Evolutionary conservation across 1,139 yeast species (phyloP), one percentile per base, ranked within the genome.

Genomic region (Candida pseudoviswanathii): DNA sequence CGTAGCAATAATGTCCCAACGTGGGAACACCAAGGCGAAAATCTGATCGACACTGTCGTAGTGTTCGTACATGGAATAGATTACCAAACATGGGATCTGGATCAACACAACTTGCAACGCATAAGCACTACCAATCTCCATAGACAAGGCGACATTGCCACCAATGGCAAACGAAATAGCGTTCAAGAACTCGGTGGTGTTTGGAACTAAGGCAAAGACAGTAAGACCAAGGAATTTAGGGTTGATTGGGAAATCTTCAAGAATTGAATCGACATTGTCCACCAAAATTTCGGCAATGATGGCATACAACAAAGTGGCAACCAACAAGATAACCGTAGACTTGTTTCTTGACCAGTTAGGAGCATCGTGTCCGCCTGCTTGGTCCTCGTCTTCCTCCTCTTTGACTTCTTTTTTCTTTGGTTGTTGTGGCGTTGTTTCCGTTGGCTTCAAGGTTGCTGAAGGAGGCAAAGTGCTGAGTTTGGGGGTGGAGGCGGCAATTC

Each of bases 51-150:
- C 76, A 43, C 66, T 64, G 22, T 60, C 57, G 54, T 62, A 64
- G 51, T 71, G 65, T 60, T 60, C 66, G 64, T 70, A 75, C 33
- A 89, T 80, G 1, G 97, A 87, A 62, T 82, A 91, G 11, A 92
- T 66, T 3, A 91, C 96, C 61, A 94, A 78, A 4, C 96, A 85
- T 0, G 99, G 99, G 44, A 94, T 89, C 66, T 94, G 99, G 55
- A 94, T 77, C 49, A 94, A 74, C 56, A 96, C 95, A n/a, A 94
- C 99, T 66, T 94, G 99, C 53, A 94, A 75, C 0, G 97, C 99
- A 65, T 94, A 94, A 0, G 99, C 99, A 57, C 96, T 86, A 55
- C 99, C 99, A 66, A 94, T 94, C 66, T 94, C 99, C 97, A 94
- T 89, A 1, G 95, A 87, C 45, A 94, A 75, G 0, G 99, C 97